Conservation (phyloP, 306 rosid genomes). For the Sicyos edulis region DNA sequence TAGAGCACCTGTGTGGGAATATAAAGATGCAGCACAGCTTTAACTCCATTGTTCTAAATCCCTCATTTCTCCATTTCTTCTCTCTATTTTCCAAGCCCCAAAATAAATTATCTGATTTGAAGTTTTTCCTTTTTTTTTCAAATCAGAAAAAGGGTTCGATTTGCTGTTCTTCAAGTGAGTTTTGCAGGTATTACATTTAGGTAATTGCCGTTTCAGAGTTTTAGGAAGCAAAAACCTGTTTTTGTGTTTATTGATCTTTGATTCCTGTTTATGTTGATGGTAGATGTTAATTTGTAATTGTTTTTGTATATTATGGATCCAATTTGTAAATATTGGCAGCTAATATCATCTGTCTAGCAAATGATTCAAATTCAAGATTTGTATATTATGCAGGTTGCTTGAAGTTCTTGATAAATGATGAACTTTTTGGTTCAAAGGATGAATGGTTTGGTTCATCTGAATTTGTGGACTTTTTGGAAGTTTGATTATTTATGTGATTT, state of each 20-base stretch:
- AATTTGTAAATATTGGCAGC: not conserved
- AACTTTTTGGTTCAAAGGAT: not conserved
- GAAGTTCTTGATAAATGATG: not conserved
- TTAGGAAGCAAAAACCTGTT: not conserved
- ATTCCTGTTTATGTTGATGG: not conserved
- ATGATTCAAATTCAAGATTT: not conserved
- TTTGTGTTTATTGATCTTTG: not conserved
- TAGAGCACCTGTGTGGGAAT: slow-evolving; percentile 41
- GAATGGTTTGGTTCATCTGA: not conserved
- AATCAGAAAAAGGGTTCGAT: not conserved
- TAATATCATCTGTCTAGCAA: not conserved
- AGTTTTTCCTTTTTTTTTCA: not conserved
- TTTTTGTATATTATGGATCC: not conserved
- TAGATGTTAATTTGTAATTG: not conserved
- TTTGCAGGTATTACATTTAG: not conserved
- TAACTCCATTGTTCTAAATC: slow-evolving; percentile 32
- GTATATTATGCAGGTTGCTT: slow-evolving; percentile 13
- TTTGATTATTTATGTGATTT: not conserved
- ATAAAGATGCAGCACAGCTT: slow-evolving; percentile 45
- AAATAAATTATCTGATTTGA: not conserved
- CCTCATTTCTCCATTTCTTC: not conserved
- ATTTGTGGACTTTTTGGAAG: not conserved
- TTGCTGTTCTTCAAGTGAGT: not conserved
- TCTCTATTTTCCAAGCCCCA: not conserved
- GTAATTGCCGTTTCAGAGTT: not conserved